Conservation (phyloP, 306 rosid genomes). For the Dryas drummondii region DNA sequence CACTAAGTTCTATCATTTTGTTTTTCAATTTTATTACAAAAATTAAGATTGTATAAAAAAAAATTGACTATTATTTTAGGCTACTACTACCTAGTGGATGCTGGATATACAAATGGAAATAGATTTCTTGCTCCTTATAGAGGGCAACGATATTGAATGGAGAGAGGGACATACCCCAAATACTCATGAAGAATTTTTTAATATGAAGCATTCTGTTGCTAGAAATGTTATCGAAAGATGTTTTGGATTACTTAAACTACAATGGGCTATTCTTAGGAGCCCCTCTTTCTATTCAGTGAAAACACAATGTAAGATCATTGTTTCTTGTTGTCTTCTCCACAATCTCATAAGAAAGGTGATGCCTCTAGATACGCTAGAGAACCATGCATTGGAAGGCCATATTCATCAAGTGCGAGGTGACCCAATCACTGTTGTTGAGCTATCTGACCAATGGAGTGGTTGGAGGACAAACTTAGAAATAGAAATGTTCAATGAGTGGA, state of each 20-base stretch:
- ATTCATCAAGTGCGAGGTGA: background rate
- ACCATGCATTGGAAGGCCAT: too few species aligned
- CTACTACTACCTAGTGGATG: background rate
- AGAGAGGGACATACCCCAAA: background rate
- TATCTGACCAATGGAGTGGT: slow-evolving; percentile 3
- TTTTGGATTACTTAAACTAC: background rate
- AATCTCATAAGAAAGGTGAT: background rate
- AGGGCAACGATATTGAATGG: background rate
- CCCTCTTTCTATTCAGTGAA: background rate
- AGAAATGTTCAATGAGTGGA: slow-evolving; percentile 1
- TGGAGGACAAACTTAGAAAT: background rate
- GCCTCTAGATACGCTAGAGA: background rate
- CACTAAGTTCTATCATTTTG: background rate
- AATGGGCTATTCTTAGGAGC: background rate
- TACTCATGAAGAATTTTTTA: background rate
- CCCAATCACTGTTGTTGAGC: background rate
- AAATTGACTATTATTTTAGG: background rate
- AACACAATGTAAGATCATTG: background rate
- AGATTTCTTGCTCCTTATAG: background rate
- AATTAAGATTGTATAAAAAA: too few species aligned
- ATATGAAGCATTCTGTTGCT: slow-evolving; percentile 11
- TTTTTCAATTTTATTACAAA: background rate
- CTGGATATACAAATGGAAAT: background rate
- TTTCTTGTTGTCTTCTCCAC: background rate
- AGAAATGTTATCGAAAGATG: slow-evolving; percentile 7